Conservation (phyloP, 129 eudicot species). For the Flaveria brownii region DNA sequence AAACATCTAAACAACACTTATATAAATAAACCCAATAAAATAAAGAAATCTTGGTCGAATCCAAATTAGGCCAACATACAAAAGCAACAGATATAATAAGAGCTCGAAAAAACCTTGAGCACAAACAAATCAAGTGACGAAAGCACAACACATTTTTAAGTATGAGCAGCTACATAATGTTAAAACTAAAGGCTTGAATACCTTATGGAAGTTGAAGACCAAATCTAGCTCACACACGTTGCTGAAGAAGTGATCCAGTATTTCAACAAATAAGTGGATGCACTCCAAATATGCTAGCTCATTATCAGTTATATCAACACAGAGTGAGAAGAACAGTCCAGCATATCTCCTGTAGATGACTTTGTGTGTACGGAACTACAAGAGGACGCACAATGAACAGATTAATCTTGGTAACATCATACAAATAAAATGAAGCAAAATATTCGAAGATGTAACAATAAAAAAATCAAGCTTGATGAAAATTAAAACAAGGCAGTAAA, state of each 20-base stretch:
- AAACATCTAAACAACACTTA: too few relatives aligned
- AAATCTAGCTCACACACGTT: constrained; percentile 92
- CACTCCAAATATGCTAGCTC: constrained; percentile 83
- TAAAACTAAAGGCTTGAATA: constrained; percentile 17
- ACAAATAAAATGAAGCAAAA: neutral
- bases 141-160: neutral
- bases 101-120: neutral
- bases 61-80: neutral
- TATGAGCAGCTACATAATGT: neutral
- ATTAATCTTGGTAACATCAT: constrained; percentile 8
- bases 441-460: neutral
- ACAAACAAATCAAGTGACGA: neutral
- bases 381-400: constrained; percentile 1
- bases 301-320: constrained; percentile 88
- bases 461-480: neutral
- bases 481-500: neutral
- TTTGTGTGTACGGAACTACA: constrained; percentile 91
- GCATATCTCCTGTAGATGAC: constrained; percentile 90
- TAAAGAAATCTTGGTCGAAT: too few relatives aligned
- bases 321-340: constrained; percentile 81
- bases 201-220: constrained; percentile 94
- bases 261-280: constrained; percentile 88
- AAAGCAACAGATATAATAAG: neutral
- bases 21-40: too few relatives aligned
- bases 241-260: constrained; percentile 93